Conservation (phyloP, 2,329 filamentous ascomycete genomes). For the Paraphaeosphaeria sporulosa region DNA sequence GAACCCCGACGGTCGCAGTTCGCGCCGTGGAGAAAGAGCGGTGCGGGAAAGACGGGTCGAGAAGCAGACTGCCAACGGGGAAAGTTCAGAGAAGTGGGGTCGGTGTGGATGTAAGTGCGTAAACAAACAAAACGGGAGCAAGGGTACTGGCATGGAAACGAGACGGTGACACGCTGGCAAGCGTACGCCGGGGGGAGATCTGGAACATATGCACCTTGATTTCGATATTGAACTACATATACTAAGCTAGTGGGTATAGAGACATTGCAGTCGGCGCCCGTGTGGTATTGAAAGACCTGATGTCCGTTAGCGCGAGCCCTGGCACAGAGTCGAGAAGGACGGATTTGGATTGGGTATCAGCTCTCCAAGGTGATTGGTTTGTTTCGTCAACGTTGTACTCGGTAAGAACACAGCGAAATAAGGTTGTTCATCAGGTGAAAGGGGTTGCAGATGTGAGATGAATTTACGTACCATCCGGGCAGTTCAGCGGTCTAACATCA, state of each 20-base stretch:
- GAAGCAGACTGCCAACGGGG: neutral
- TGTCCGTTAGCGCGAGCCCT: conserved; percentile 7
- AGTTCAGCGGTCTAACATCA: neutral
- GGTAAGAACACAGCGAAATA: conserved; percentile 71
- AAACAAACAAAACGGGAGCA: conserved; percentile 3
- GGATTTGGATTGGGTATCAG: conserved; percentile 53
- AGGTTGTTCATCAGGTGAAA: conserved; percentile 64
- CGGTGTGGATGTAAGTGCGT: neutral
- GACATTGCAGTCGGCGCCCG: neutral
- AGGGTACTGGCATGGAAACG: neutral
- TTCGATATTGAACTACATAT: neutral
- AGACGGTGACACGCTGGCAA: conserved; percentile 18
- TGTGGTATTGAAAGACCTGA: conserved; percentile 11
- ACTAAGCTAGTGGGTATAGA: conserved; percentile 14
- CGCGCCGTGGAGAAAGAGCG: neutral
- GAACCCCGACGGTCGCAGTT: conserved; percentile 14
- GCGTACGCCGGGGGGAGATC: conserved; percentile 13
- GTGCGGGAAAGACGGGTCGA: neutral
- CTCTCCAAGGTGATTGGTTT: conserved; percentile 70
- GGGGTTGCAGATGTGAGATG: conserved; percentile 16
- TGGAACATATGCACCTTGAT: conserved; percentile 6
- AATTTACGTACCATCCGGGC: conserved; percentile 26
- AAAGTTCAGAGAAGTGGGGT: neutral
- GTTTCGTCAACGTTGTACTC: conserved; percentile 67
- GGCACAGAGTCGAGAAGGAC: neutral